phyloP scores from a whole-genome alignment of 768 basidiomycete genomes.

The Auriculariales sp. region DNA sequence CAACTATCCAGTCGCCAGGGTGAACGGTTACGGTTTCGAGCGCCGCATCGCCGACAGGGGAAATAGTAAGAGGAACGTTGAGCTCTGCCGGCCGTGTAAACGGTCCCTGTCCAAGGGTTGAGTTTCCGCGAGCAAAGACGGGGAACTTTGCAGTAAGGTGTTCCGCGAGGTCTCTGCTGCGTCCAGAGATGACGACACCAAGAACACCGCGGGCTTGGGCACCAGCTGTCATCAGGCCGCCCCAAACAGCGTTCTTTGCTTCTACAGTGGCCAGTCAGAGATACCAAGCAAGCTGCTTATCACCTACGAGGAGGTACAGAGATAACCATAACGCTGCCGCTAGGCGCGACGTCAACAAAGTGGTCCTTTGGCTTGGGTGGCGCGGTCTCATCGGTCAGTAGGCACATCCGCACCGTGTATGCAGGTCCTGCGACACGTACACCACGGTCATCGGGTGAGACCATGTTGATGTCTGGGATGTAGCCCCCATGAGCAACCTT shows the following conservation, averaged over 20 bases:
- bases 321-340: slow-evolving; percentile 57
- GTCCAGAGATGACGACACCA: slow-evolving; percentile 72
- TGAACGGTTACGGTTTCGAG: slow-evolving; percentile 32
- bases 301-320: slow-evolving; percentile 49
- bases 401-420: slow-evolving; percentile 78
- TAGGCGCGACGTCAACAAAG: slow-evolving; percentile 67
- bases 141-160: slow-evolving; percentile 57
- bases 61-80: slow-evolving; percentile 46
- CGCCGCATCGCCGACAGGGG: slow-evolving; percentile 14
- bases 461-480: slow-evolving; percentile 59
- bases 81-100: slow-evolving; percentile 71
- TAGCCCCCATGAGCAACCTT: slow-evolving; percentile 56
- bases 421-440: slow-evolving; percentile 55
- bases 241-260: slow-evolving; percentile 77
- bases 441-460: slow-evolving; percentile 31
- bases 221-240: slow-evolving; percentile 81
- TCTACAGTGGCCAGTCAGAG: slow-evolving; percentile 23
- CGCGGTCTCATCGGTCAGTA: slow-evolving; percentile 36
- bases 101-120: slow-evolving; percentile 74
- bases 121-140: slow-evolving; percentile 69
- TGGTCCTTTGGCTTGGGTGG: slow-evolving; percentile 56
- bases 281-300: neutral
- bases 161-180: slow-evolving; percentile 74
- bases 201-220: slow-evolving; percentile 54
- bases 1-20: slow-evolving; percentile 75